Base-by-base conservation (phyloP, 441 rosid species). In the Arabidopsis hybrid region DNA sequence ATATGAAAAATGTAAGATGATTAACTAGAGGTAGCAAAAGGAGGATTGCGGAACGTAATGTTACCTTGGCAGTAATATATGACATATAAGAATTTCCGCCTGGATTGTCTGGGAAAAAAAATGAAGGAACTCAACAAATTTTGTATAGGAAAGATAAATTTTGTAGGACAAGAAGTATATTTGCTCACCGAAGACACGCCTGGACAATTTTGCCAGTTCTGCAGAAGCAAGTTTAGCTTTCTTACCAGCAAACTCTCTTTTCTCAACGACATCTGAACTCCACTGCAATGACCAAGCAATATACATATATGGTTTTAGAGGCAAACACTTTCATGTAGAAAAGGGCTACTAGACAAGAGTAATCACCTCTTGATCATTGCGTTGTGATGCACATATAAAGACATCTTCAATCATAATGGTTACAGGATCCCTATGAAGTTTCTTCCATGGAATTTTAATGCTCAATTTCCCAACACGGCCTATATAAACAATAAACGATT, bases 181-280 rank as follows among this genome's bases (percentile, higher is more conserved):
- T 16, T 51, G 81, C 94, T 84, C 78, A 94, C 97, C 93, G 16
- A 26, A 26, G 31, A 89, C 89, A 4, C 91, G 92, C 50, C 86
- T 83, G 36, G 97, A 92, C 31, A 94, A 76, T 74, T 94, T 90
- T 3, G 94, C 91, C 65, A 94, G 88, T 83, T 92, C 97, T 11
- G 97, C 99, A 9, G 97, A 88, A 31, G 92, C 99, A 70, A 94
- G 99, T 82, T 90, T 86, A 34, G 97, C 97, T 80, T 86, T 89
- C 75, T 92, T 94, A 43, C 90, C 95, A 46, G 97, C 95, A 79
- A 85, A 89, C 77, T 89, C 97, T 83, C 97, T 86, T 77, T 73
- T 86, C 79, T 92, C 94, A 62, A 92, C 86, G 12, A 85, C 99
- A 80, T 85, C 92, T 79, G 78, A 74, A 74, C 85, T 82, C 99